These are phyloP conservation scores for Leccinum arenicola DNA, from an alignment of 768 basidiomycete genomes.

Conservation along the genomic window DNA sequence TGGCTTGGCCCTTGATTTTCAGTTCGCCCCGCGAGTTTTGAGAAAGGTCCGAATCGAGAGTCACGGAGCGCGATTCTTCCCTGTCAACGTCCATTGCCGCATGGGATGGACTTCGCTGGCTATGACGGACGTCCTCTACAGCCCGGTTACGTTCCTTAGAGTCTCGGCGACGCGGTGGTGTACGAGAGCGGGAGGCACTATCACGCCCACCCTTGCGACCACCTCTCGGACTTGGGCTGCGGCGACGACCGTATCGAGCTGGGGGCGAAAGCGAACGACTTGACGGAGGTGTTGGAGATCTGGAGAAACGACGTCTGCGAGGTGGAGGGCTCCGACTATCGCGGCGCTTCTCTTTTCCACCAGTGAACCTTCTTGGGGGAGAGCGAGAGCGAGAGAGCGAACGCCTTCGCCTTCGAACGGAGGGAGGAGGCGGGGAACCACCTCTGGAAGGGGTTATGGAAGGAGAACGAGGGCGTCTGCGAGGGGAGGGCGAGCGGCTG, in stretches of 20 bases:
- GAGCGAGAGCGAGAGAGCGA: slow-evolving; percentile 30
- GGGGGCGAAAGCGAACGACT: slow-evolving; percentile 35
- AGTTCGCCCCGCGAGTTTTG: slow-evolving; percentile 46
- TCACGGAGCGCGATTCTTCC: slow-evolving; percentile 21
- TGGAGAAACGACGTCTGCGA: slow-evolving; percentile 42
- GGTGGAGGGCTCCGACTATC: slow-evolving; percentile 34
- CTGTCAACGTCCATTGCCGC: slow-evolving; percentile 23
- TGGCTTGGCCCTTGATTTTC: slow-evolving; percentile 75
- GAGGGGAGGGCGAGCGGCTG: slow-evolving; percentile 27
- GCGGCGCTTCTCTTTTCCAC: slow-evolving; percentile 23
- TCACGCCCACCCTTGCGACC: slow-evolving; percentile 26
- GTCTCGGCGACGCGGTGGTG: slow-evolving; percentile 32
- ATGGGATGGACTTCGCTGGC: slow-evolving; percentile 28
- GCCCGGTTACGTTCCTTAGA: slow-evolving; percentile 26
- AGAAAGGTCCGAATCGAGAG: slow-evolving; percentile 29
- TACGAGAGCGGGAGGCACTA: slow-evolving; percentile 36
- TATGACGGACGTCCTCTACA: slow-evolving; percentile 19
- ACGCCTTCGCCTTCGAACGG: slow-evolving; percentile 37
- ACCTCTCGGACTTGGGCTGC: slow-evolving; percentile 40
- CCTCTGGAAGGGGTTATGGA: slow-evolving; percentile 31
- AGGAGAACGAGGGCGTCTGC: slow-evolving; percentile 32
- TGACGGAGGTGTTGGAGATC: slow-evolving; percentile 50
- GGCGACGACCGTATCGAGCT: slow-evolving; percentile 42
- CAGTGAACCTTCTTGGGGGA: slow-evolving; percentile 23
- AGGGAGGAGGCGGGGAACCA: slow-evolving; percentile 40